Evolutionary conservation across 352 stramenopile species (phyloP), one percentile per base, ranked within the genome.

Genomic region (Globisporangium ultimum): DNA sequence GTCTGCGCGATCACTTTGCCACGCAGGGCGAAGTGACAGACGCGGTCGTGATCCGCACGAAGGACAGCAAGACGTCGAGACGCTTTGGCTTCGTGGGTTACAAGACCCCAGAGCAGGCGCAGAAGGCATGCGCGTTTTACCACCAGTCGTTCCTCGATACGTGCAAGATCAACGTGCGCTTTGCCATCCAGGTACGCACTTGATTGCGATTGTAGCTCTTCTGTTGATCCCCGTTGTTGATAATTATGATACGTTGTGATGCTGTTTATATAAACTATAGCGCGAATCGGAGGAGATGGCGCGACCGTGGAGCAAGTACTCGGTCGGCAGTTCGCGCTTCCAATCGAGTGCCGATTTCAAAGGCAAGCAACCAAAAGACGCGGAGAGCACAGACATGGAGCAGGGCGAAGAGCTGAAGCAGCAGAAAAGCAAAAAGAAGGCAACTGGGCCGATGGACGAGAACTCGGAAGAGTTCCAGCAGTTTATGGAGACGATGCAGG

Each of bases 141-240:
- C 70, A 94, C 55, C 78, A 89, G 55, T 86, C 89, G 47, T 98
- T 97, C 74, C 74, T 98, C 14, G 88, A 97, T 63, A 97, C 91
- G 36, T 90, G 79, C 59, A 81, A 72, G 41, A 72, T 97, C 32
- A 84, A 80, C 43, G 89, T 98, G 65, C 77, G 86, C 56, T 77
- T 94, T 24, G 91, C 91, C 17, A 61, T 91, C 41, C 66, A 77
- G 62, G 79, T 89, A 71, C 53, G 67, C 20, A 5, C 28, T 10
- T 42, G 2, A 15, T 4, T 40, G 38, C 20, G 24, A 1, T 15
- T 48, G 20, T 43, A 45, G 40, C 40, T 18, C 12, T 15, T 45
- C 40, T 36, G 28, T 6, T 36, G 28, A 5, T 10, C 28, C 28
- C 7, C 28, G 8, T 36, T 36, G 28, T 36, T 36, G 28, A 36